Percentiles rank a stretch among this genome's conserved stretches.
These are phyloP conservation scores for Lachancea waltii DNA, from an alignment of 805 yeast species.

Conservation along the genomic window DNA sequence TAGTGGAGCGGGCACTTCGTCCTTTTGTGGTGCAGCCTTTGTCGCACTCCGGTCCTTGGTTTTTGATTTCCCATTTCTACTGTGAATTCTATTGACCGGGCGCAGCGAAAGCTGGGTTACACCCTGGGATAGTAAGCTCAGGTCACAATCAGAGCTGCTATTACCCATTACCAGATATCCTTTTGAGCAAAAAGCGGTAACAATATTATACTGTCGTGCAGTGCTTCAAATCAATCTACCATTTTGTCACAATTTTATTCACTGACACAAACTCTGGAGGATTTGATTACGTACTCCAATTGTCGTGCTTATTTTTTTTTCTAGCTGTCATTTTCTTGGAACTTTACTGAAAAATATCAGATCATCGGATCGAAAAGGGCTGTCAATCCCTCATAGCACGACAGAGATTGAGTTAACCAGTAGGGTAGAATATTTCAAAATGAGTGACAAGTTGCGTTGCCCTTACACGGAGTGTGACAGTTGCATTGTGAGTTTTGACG, in stretches of 20 bases:
- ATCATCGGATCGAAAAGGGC: too few relatives aligned
- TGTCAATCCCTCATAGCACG: too few relatives aligned
- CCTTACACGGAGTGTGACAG: constrained; percentile 23
- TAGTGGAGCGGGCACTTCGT: neutral
- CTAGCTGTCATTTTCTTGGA: too few relatives aligned
- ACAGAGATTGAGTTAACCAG: too few relatives aligned
- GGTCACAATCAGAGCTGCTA: constrained; percentile 3
- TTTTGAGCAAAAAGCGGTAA: too few relatives aligned
- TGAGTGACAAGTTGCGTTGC: constrained; percentile 21
- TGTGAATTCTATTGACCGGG: neutral
- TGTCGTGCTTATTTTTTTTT: too few relatives aligned
- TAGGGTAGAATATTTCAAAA: neutral
- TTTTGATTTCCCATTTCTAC: neutral
- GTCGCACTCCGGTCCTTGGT: neutral
- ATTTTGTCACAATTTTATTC: neutral
- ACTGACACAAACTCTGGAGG: neutral
- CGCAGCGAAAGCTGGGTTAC: constrained; percentile 4
- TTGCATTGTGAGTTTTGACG: constrained; percentile 15
- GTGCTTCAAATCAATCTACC: too few relatives aligned
- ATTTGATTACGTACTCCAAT: too few relatives aligned
- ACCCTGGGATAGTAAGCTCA: neutral
- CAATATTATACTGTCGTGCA: too few relatives aligned
- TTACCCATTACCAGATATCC: too few relatives aligned
- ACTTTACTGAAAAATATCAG: too few relatives aligned
- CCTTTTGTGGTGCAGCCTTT: neutral